Evolutionary conservation across 2,329 filamentous ascomycete species (phyloP).

Genomic region (Diaporthe caulivora): DNA sequence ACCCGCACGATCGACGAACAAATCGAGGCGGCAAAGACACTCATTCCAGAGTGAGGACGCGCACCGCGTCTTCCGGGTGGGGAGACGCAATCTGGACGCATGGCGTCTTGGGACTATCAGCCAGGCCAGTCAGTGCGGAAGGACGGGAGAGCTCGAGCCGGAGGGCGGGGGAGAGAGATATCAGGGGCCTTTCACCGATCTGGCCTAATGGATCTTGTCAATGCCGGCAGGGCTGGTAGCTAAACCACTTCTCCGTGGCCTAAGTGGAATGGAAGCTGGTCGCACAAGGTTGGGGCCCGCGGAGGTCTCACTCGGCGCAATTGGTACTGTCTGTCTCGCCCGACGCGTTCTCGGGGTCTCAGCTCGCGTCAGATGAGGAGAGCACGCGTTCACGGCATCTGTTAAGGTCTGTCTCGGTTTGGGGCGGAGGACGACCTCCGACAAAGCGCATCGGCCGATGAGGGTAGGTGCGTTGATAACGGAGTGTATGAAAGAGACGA

Average conservation of each 20-base stretch:
- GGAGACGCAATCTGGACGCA: conserved; percentile 5
- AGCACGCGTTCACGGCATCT: conserved; percentile 7
- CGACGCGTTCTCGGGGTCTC: conserved; percentile 19
- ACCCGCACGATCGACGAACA: background rate
- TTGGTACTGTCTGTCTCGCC: background rate
- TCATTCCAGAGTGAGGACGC: conserved; percentile 27
- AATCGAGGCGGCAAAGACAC: conserved; percentile 17
- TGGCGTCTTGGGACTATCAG: conserved; percentile 6
- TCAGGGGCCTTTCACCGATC: conserved; percentile 3
- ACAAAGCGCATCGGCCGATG: conserved; percentile 4
- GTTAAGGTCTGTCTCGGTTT: background rate
- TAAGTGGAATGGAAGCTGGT: conserved; percentile 31
- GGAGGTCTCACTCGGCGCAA: conserved; percentile 25
- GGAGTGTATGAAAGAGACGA: background rate
- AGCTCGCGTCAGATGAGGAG: conserved; percentile 27
- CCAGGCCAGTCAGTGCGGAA: conserved; percentile 22
- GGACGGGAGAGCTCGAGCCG: background rate
- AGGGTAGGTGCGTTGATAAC: background rate
- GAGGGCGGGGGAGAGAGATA: background rate
- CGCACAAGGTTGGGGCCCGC: conserved; percentile 12
- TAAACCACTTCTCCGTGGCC: background rate
- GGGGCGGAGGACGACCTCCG: background rate
- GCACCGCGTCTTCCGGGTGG: conserved; percentile 5
- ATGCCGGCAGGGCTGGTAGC: conserved; percentile 26
- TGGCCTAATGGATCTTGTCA: background rate